phyloP scores from a whole-genome alignment of 148 eudicot genomes.

The Tetragonia tetragonoides region DNA sequence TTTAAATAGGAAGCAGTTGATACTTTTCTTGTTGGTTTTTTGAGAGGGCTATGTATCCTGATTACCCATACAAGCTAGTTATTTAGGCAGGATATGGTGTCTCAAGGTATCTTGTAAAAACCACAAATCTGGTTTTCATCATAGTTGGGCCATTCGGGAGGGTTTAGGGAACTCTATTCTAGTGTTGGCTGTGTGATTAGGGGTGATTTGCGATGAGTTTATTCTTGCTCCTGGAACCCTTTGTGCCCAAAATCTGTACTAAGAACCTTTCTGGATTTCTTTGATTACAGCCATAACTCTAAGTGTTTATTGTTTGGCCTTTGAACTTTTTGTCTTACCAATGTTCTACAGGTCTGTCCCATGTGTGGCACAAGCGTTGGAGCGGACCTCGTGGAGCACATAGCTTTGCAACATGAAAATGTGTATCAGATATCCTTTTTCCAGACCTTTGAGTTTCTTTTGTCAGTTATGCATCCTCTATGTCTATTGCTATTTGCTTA shows the following conservation, averaged over 20 bases:
- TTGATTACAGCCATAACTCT: neutral
- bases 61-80: too few species aligned
- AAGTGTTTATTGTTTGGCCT: neutral
- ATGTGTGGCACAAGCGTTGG: conserved; percentile 44
- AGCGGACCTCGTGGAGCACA: conserved; percentile 47
- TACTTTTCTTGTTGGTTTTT: neutral
- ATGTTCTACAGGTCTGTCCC: conserved; percentile 51
- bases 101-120: too few species aligned
- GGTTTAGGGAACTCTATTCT: too few species aligned
- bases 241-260: neutral
- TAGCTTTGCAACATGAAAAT: conserved; percentile 52
- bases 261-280: neutral
- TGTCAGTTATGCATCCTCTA: neutral
- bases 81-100: too few species aligned
- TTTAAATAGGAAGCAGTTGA: neutral
- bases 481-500: neutral
- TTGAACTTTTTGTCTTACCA: neutral
- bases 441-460: neutral
- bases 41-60: neutral
- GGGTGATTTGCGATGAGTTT: too few species aligned
- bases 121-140: too few species aligned
- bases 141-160: too few species aligned
- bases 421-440: conserved; percentile 58
- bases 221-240: too few species aligned
- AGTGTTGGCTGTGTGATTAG: too few species aligned